Conservation (phyloP, 2,329 filamentous ascomycete species). For the Trichoderma harzianum region DNA sequence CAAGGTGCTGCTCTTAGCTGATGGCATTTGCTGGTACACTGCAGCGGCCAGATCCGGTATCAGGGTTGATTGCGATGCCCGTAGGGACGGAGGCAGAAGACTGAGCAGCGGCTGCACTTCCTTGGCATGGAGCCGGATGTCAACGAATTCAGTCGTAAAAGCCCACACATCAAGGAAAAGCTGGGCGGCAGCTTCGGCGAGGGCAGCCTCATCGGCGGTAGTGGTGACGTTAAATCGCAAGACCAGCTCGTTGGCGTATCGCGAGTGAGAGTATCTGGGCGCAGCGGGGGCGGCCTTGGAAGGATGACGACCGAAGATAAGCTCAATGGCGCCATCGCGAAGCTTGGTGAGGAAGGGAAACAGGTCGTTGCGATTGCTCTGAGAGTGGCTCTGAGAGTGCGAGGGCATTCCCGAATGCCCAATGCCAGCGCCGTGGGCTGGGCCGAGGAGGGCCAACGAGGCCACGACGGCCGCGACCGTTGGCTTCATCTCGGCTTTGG, state of each 20-base stretch:
- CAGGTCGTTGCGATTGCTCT: slow-evolving; percentile 21
- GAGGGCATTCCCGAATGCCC: slow-evolving; percentile 25
- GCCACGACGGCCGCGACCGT: slow-evolving; percentile 20
- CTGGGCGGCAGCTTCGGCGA: slow-evolving; percentile 69
- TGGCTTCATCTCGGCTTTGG: slow-evolving; percentile 24
- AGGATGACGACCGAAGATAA: slow-evolving; percentile 47
- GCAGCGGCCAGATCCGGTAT: slow-evolving; percentile 77
- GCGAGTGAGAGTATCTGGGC: slow-evolving; percentile 36
- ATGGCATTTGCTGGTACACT: slow-evolving; percentile 56
- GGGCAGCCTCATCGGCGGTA: slow-evolving; percentile 62
- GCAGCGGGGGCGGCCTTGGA: slow-evolving; percentile 27
- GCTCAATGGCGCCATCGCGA: slow-evolving; percentile 48
- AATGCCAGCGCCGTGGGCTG: slow-evolving; percentile 31
- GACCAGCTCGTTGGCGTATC: slow-evolving; percentile 80
- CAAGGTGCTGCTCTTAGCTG: slow-evolving; percentile 20
- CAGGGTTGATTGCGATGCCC: slow-evolving; percentile 67
- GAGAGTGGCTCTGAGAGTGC: neutral
- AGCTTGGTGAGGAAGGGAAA: slow-evolving; percentile 51
- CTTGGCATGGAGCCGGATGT: slow-evolving; percentile 74
- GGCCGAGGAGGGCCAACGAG: slow-evolving; percentile 27
- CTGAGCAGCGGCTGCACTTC: slow-evolving; percentile 75
- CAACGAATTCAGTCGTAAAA: slow-evolving; percentile 75
- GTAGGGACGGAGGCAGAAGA: slow-evolving; percentile 71
- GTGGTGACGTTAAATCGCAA: slow-evolving; percentile 79
- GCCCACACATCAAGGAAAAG: slow-evolving; percentile 91